Evolutionary conservation across 192 early-diverging fungal genomes (phyloP), one percentile per base, ranked within the genome.

Genomic region (Borealophlyctis nickersoniae): DNA sequence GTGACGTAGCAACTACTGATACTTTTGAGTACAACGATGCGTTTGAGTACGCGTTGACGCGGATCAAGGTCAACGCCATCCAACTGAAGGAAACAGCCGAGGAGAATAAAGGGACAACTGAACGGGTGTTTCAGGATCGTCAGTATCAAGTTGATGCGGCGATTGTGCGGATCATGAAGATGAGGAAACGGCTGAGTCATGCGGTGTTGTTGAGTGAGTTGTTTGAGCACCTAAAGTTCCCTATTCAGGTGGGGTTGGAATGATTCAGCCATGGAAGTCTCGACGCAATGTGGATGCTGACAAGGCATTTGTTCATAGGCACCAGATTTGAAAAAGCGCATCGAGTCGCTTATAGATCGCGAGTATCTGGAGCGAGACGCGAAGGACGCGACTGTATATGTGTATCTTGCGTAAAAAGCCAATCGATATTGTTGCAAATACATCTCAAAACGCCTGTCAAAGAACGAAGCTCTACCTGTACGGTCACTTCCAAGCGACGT

Each of bases 111-210:
- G 84, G 80, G 49, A 96, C 95, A 11, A 82, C 87, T 58, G 90
- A 89, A 32, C 82, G 87, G 19, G 91, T 99, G 49, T 91, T 91
- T 49, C 84, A 89, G 71, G 91, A 91, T 54, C 84, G 97, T 5
- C 84, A 91, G 70, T 93, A 94, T 64, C 84, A 91, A 70, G 88
- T 93, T 0, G 97, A 99, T 63, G 96, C 95, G 0, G 91, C 91
- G 2, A 87, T 97, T 61, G 96, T 99, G 22, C 75, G 96, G 33
- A 92, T 99, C 63, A 98, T 99, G 96, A 99, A 99, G 81, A 81
- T 87, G 36, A 71, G 91, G 39, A 96, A 93, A 69, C 79, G 78
- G 30, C 80, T 95, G 80, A 77, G 79, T 23, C 95, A 98, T 66
- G 88, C 89, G 48, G 63, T 82, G 49, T 76, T 99, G 28, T 80